Conservation (phyloP, 768 basidiomycete genomes). For the Russula vinacea region DNA sequence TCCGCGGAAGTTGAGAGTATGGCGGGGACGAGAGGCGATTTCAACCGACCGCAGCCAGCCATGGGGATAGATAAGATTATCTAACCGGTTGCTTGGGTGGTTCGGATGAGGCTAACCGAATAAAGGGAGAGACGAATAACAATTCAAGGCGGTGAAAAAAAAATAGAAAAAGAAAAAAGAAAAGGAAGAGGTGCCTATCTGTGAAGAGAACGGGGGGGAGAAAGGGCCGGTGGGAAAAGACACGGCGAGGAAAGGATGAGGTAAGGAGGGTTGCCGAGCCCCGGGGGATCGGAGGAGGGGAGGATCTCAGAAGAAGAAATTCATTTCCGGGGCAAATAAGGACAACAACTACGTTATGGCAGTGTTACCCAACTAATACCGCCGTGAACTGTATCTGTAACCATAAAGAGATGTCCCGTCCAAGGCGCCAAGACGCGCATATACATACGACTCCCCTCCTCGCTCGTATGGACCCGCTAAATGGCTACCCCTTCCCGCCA, state of each 20-base stretch:
- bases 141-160: background rate
- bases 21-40: background rate
- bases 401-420: constrained; percentile 8
- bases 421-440: constrained; percentile 2
- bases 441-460: constrained; percentile 16
- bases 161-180: constrained; percentile 4
- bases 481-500: constrained; percentile 24
- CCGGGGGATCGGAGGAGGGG: background rate
- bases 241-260: constrained; percentile 1
- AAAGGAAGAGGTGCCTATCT: constrained; percentile 4
- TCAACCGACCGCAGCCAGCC: background rate
- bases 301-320: background rate
- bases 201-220: background rate
- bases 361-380: background rate
- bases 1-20: background rate
- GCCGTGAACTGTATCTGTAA: constrained; percentile 16
- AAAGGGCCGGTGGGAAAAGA: constrained; percentile 5
- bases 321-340: constrained; percentile 24
- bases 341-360: constrained; percentile 13
- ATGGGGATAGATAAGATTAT: background rate
- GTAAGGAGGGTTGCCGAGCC: background rate
- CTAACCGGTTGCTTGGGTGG: background rate
- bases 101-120: background rate
- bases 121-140: constrained; percentile 1
- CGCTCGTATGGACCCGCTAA: constrained; percentile 1